phyloP scores from a whole-genome alignment of 148 eudicot species.

The Rhododendron griersonianum region DNA sequence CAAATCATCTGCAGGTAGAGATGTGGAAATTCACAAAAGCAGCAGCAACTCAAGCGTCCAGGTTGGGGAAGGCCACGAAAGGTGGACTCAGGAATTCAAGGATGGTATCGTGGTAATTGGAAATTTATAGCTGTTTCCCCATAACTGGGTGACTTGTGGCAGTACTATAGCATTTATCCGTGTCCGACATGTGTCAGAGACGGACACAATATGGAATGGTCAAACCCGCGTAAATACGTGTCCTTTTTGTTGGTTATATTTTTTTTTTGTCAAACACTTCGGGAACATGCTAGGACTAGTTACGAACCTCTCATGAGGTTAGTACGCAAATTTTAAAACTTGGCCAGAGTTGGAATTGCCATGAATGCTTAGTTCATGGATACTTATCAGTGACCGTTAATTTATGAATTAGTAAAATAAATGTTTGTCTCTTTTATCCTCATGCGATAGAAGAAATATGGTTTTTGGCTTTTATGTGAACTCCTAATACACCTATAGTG shows the following conservation, averaged over 20 bases:
- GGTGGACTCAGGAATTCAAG: slow-evolving; percentile 5
- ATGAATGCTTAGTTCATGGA: background rate
- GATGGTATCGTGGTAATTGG: background rate
- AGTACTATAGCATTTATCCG: background rate
- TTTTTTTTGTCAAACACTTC: background rate
- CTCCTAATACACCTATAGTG: background rate
- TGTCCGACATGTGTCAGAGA: background rate
- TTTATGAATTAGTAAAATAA: background rate
- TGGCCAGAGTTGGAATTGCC: background rate
- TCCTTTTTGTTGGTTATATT: background rate
- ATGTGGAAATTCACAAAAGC: background rate
- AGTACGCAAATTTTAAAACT: background rate
- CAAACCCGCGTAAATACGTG: background rate
- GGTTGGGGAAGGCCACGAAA: slow-evolving; percentile 10
- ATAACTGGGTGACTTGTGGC: background rate
- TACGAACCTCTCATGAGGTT: background rate
- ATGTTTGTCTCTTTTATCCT: background rate
- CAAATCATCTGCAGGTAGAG: background rate
- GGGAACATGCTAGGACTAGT: background rate
- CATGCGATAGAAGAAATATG: background rate
- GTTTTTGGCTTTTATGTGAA: background rate
- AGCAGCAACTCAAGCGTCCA: slow-evolving; percentile 2
- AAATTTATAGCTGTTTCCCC: background rate
- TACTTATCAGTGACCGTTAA: background rate
- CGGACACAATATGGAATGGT: background rate